These are phyloP conservation scores for Diaporthe citri DNA, from an alignment of 2,329 filamentous ascomycete genomes.

Conservation along the genomic window DNA sequence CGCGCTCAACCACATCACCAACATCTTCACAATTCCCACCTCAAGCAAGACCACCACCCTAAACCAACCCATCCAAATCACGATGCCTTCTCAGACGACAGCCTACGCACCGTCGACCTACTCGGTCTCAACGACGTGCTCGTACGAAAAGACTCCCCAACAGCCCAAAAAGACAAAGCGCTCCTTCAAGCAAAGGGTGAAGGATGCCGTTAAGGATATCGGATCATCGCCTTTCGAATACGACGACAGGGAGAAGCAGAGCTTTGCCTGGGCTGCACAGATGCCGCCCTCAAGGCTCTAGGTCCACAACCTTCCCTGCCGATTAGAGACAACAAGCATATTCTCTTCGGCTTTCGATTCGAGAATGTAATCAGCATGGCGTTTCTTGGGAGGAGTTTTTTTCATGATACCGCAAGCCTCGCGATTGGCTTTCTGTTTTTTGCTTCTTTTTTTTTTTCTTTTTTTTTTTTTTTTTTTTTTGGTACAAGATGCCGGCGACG, in stretches of 20 bases:
- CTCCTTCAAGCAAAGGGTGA: conserved; percentile 36
- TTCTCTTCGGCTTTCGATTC: not conserved
- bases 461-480: not conserved
- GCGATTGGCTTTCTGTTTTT: not conserved
- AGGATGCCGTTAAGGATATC: conserved; percentile 39
- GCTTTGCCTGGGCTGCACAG: conserved; percentile 23
- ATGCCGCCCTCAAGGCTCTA: conserved; percentile 33
- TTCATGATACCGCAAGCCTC: conserved; percentile 8
- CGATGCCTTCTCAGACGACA: conserved; percentile 44
- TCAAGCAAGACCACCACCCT: not conserved
- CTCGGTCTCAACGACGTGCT: conserved; percentile 50
- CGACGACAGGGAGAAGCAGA: conserved; percentile 30
- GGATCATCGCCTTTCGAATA: conserved; percentile 38
- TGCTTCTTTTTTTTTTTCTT: not conserved
- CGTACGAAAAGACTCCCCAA: conserved; percentile 46
- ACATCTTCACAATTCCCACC: not conserved
- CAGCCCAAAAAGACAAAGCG: conserved; percentile 32
- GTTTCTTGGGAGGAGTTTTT: not conserved
- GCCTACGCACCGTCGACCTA: conserved; percentile 48
- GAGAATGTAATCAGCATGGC: conserved; percentile 17
- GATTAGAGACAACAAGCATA: not conserved
- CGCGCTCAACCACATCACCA: not conserved
- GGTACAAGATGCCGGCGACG: not conserved
- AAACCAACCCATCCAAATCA: conserved; percentile 3
- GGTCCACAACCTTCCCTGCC: not conserved